Evolutionary conservation across 129 eudicot species (phyloP), one percentile per base, ranked within the genome.

Genomic region (Tagetes erecta): DNA sequence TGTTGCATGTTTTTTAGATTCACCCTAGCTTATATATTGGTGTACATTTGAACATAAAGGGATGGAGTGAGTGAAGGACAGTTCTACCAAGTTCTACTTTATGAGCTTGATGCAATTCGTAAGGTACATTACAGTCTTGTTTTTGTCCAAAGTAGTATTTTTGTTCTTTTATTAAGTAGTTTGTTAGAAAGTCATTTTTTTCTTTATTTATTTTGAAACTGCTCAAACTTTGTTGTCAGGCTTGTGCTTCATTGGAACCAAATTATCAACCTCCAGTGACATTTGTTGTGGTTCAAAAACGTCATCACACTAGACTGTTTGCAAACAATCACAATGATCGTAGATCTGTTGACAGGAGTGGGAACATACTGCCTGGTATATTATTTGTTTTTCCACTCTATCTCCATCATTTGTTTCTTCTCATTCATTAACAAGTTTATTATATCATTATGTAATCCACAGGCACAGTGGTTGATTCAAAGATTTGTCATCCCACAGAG

Each of bases 61-160:
- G 97, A 92, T 85, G 97, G 97, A 60, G 97, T 92, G 37, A 92
- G 97, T 66, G 97, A 92, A 71, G 97, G 97, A 0, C 97, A 92
- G 68, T 92, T 92, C 58, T 89, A 92, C 64, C 97, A 92, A 78
- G 96, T 92, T 50, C 59, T 92, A 76, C 96, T 89, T 31, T 85
- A 89, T 74, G 97, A 92, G 67, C 94, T 92, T 37, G 96, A 89
- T 87, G 97, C 97, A 30, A 92, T 92, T 35, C 93, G 97, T 9
- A 92, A 87, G 89, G 97, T 91, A 42, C 63, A 33, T 10, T 47
- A 27, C 42, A 12, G 12, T 8, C 45, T 4, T 64, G 4, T 6
- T 6, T 64, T 35, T 8, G n/a, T 30, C 39, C 64, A 11, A 14
- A 42, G 33, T 33, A 42, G 33, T 63, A 13, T 38, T 63, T 49